Percentiles rank a stretch among this genome's conserved stretches.
phyloP scores from a whole-genome alignment of 2,329 filamentous ascomycete species.

The Hymenoscyphus occultus region DNA sequence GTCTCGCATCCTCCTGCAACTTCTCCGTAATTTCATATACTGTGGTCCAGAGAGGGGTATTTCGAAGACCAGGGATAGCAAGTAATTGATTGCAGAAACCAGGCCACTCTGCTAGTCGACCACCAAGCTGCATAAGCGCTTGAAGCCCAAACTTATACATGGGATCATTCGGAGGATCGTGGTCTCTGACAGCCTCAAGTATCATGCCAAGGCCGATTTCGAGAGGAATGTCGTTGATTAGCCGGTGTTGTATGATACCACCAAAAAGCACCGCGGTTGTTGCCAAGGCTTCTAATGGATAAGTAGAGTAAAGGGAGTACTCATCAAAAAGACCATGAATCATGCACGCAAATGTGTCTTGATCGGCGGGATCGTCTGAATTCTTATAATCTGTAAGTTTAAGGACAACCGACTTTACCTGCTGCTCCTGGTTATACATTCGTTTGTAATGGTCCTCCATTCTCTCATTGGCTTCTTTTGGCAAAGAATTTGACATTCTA shows the following conservation, averaged over 20 bases:
- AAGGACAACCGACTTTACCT: conserved; percentile 81
- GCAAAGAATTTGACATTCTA: conserved; percentile 74
- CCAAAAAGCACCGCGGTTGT: conserved; percentile 96
- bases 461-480: conserved; percentile 74
- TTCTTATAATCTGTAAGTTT: conserved; percentile 84
- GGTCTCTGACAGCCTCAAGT: conserved; percentile 88
- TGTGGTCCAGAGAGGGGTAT: conserved; percentile 62
- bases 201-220: conserved; percentile 98
- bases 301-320: conserved; percentile 91
- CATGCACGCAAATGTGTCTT: conserved; percentile 97
- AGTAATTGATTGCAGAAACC: conserved; percentile 85
- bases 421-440: conserved; percentile 91
- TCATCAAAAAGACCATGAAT: conserved; percentile 97
- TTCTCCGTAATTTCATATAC: conserved; percentile 46
- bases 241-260: conserved; percentile 89
- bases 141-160: conserved; percentile 99
- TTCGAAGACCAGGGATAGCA: conserved; percentile 76
- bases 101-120: conserved; percentile 88
- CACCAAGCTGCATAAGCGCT: conserved; percentile 83
- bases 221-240: conserved; percentile 85
- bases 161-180: conserved; percentile 67
- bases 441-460: conserved; percentile 99
- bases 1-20: conserved; percentile 66
- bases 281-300: conserved; percentile 91
- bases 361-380: conserved; percentile 77